These are phyloP conservation scores for Camellia granthamiana DNA, from an alignment of 148 eudicot genomes.

Conservation along the genomic window DNA sequence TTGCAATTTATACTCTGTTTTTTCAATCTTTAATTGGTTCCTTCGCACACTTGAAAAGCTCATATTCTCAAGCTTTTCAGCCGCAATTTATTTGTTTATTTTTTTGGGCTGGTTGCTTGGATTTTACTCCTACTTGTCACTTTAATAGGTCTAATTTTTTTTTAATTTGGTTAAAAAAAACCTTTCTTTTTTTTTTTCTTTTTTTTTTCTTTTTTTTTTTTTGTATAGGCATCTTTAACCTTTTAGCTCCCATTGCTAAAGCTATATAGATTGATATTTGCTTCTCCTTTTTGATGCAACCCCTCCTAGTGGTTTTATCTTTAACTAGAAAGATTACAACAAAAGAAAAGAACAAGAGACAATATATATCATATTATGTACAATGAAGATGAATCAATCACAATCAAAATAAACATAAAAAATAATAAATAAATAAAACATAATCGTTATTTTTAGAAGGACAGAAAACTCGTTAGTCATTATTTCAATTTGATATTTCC, in stretches of 20 bases:
- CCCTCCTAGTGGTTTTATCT: background rate
- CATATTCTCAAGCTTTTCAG: constrained; percentile 15
- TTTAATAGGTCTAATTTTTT: constrained; percentile 20
- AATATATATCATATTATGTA: too few species aligned
- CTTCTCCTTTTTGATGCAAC: background rate
- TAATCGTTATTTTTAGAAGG: too few species aligned
- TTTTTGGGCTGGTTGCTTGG: constrained; percentile 20
- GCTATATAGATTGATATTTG: background rate
- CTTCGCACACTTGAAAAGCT: constrained; percentile 26
- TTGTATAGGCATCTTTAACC: background rate
- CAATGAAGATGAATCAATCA: too few species aligned
- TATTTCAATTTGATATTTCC: too few species aligned
- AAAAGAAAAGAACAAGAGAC: background rate
- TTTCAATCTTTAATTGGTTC: constrained; percentile 24
- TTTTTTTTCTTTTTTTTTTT: background rate
- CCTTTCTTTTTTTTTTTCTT: background rate
- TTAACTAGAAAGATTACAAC: background rate
- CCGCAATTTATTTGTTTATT: background rate
- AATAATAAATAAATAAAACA: too few species aligned
- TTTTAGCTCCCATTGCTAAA: background rate
- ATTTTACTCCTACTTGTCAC: constrained; percentile 14
- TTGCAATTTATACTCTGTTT: constrained; percentile 11
- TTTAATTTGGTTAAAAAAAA: constrained; percentile 12
- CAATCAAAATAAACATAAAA: too few species aligned
- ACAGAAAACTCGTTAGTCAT: too few species aligned